Evolutionary conservation across 176 grass and related monocot genomes (phyloP).

Genomic region (Lolium multiflorum): DNA sequence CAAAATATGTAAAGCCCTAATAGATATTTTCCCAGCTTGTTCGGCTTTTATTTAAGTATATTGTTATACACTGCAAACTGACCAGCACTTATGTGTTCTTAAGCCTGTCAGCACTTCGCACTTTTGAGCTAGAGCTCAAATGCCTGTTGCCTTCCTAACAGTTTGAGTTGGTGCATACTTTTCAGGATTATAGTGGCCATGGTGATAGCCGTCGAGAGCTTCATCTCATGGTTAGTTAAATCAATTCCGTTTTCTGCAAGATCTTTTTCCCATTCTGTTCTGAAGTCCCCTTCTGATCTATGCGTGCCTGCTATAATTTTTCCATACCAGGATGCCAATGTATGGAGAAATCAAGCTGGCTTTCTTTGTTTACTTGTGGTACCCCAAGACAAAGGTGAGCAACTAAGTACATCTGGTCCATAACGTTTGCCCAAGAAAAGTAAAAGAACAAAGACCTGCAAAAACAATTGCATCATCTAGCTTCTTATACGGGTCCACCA

Average conservation of each 20-base stretch:
- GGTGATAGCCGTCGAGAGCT: conserved; percentile 55
- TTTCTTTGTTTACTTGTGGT: conserved; percentile 84
- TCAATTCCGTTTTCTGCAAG: conserved; percentile 9
- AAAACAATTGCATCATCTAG: background rate
- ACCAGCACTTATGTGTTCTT: background rate
- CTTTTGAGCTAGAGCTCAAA: background rate
- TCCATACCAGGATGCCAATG: conserved; percentile 67
- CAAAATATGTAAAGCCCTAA: background rate
- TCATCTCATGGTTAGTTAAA: conserved; percentile 65
- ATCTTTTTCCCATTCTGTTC: background rate
- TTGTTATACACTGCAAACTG: background rate
- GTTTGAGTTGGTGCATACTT: conserved; percentile 12
- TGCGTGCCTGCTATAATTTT: background rate
- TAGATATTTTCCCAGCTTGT: background rate
- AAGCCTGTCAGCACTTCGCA: background rate
- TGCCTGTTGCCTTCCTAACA: background rate
- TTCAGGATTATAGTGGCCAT: conserved; percentile 72
- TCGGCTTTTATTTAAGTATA: background rate
- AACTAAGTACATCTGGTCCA: too few species aligned
- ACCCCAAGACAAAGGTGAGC: conserved; percentile 71
- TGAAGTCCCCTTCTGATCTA: background rate
- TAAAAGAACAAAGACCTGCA: background rate
- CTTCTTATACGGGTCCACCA: background rate
- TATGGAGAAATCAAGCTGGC: conserved; percentile 79
- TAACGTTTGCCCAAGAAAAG: too few species aligned